Percentiles rank a stretch among this genome's conserved stretches.
Evolutionary conservation across 306 rosid species (phyloP).

Genomic region (Potentilla sterilis): DNA sequence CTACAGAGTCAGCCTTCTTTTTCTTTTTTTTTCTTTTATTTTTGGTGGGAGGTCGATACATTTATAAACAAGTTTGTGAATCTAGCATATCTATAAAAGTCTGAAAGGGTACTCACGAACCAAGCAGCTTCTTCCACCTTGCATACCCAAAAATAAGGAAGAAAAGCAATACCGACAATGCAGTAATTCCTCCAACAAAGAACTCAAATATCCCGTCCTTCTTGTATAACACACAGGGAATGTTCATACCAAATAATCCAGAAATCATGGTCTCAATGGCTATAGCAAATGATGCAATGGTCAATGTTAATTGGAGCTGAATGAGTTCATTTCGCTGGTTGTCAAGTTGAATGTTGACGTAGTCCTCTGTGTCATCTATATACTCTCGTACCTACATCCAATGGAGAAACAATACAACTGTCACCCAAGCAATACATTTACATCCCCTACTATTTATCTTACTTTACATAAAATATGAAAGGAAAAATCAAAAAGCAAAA

Average conservation of each 20-base stretch:
- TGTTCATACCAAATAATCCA: conserved; percentile 87
- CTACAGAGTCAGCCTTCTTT: not conserved
- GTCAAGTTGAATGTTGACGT: conserved; percentile 94
- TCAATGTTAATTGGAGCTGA: conserved; percentile 89
- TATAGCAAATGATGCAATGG: conserved; percentile 86
- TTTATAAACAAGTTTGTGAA: not conserved
- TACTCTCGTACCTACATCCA: conserved; percentile 86
- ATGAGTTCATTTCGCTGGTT: conserved; percentile 95
- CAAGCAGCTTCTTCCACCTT: conserved; percentile 85
- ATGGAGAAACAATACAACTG: not conserved
- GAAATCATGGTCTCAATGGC: conserved; percentile 71
- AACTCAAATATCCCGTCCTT: conserved; percentile 46
- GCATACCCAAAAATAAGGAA: conserved; percentile 76
- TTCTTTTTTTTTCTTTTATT: not conserved
- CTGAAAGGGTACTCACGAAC: conserved; percentile 46
- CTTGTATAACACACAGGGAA: conserved; percentile 42
- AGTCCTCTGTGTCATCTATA: conserved; percentile 96
- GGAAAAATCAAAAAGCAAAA: not conserved
- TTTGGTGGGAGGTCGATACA: not conserved
- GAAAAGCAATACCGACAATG: conserved; percentile 49
- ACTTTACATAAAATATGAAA: not conserved
- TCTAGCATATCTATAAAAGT: not conserved
- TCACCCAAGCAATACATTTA: not conserved
- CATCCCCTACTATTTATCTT: conserved; percentile 1
- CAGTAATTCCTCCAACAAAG: conserved; percentile 44